A percentile compares a stretch with the other conserved stretches of the same genome.
Evolutionary conservation across 768 basidiomycete species (phyloP).

Genomic region (Lentinus brumalis): DNA sequence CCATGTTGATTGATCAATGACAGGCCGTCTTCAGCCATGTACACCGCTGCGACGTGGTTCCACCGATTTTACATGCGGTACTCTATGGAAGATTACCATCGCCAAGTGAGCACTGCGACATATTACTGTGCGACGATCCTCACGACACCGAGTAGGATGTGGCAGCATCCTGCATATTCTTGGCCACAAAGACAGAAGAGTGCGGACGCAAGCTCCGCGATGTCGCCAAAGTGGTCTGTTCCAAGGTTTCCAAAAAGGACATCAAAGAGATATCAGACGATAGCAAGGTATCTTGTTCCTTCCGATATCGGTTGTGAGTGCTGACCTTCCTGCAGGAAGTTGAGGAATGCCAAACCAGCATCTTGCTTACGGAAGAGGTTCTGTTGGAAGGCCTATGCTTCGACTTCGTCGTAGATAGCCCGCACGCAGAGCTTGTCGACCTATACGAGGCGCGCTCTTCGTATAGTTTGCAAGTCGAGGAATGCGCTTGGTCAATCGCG

Average conservation of each 20-base stretch:
- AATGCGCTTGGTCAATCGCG: slow-evolving; percentile 83
- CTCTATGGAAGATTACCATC: slow-evolving; percentile 79
- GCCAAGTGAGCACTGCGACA: slow-evolving; percentile 53
- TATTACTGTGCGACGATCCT: not conserved
- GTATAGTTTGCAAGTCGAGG: slow-evolving; percentile 54
- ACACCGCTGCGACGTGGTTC: slow-evolving; percentile 88
- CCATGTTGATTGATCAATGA: slow-evolving; percentile 19
- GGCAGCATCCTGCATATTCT: slow-evolving; percentile 83
- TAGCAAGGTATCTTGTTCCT: slow-evolving; percentile 54
- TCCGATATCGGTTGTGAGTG: not conserved
- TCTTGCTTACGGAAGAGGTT: slow-evolving; percentile 75
- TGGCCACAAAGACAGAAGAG: slow-evolving; percentile 92
- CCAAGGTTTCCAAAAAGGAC: slow-evolving; percentile 63
- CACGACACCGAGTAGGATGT: slow-evolving; percentile 55
- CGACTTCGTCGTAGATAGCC: slow-evolving; percentile 78
- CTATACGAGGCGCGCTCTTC: slow-evolving; percentile 58
- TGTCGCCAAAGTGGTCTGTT: slow-evolving; percentile 72
- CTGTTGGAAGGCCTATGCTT: slow-evolving; percentile 84
- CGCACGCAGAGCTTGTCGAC: slow-evolving; percentile 75
- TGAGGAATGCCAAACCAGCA: slow-evolving; percentile 66
- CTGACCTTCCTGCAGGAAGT: slow-evolving; percentile 56
- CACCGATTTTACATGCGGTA: slow-evolving; percentile 91
- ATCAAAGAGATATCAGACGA: slow-evolving; percentile 59
- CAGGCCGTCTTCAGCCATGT: slow-evolving; percentile 80
- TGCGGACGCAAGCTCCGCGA: slow-evolving; percentile 86